Evolutionary conservation across 2,329 filamentous ascomycete genomes (phyloP).

Genomic region (Diaporthe nobilis): DNA sequence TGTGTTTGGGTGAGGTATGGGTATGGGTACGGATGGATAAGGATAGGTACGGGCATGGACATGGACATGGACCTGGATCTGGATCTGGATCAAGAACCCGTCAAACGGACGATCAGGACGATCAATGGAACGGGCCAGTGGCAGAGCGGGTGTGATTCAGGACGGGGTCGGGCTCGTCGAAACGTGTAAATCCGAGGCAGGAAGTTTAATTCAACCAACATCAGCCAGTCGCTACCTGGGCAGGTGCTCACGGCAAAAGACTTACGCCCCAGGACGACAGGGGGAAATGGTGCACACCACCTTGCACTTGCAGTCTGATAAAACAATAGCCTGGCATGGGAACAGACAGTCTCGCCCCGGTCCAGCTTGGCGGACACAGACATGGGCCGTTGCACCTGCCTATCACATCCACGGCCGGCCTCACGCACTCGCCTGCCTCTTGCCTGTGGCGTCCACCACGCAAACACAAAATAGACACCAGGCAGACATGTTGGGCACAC

Average conservation of each 20-base stretch:
- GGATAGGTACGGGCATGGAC: no score
- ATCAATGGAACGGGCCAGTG: conserved; percentile 10
- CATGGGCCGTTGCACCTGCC: conserved; percentile 7
- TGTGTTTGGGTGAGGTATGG: neutral
- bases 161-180: conserved; percentile 19
- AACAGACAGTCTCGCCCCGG: neutral
- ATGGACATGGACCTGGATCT: neutral
- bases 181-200: conserved; percentile 19
- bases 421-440: neutral
- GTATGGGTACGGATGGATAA: neutral
- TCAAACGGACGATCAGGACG: conserved; percentile 27
- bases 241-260: neutral
- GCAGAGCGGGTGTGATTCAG: conserved; percentile 9
- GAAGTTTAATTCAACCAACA: conserved; percentile 8
- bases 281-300: neutral
- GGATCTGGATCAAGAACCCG: conserved; percentile 17
- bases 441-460: conserved; percentile 1
- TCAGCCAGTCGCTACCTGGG: conserved; percentile 7
- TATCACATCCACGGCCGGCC: conserved; percentile 1
- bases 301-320: neutral
- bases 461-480: neutral
- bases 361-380: conserved; percentile 14
- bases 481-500: neutral
- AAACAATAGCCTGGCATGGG: conserved; percentile 18
- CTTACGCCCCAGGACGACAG: neutral